phyloP scores from a whole-genome alignment of 495 filamentous ascomycete genomes.

The Arthonia radiata region DNA sequence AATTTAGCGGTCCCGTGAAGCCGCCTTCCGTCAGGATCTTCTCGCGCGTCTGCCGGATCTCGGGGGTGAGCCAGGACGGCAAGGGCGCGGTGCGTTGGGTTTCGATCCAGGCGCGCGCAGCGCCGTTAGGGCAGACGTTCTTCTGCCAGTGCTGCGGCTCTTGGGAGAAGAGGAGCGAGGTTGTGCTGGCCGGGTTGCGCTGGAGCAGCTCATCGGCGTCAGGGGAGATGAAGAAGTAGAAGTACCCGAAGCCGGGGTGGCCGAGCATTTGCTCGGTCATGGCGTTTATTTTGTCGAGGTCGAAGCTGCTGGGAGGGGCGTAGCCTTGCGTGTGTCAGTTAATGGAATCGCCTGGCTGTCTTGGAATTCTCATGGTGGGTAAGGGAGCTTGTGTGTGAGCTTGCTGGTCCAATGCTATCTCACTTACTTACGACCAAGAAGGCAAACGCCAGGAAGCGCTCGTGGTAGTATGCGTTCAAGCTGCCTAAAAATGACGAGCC shows the following conservation, averaged over 20 bases:
- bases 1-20: slow-evolving; percentile 4
- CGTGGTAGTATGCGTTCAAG: slow-evolving; percentile 2
- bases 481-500: slow-evolving; percentile 2
- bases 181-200: slow-evolving; percentile 2
- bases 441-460: slow-evolving; percentile 2
- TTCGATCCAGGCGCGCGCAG: slow-evolving; percentile 2
- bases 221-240: slow-evolving; percentile 4
- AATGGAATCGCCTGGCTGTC: too few relatives aligned
- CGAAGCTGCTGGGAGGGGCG: slow-evolving; percentile 1
- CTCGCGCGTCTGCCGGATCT: slow-evolving; percentile 2
- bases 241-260: slow-evolving; percentile 4
- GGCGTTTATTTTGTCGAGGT: slow-evolving; percentile 3
- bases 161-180: too few relatives aligned
- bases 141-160: slow-evolving; percentile 4
- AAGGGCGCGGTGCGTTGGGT: slow-evolving; percentile 5
- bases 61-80: slow-evolving; percentile 1
- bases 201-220: slow-evolving; percentile 2
- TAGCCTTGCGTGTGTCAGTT: too few relatives aligned
- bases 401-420: too few relatives aligned
- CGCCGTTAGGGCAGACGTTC: slow-evolving; percentile 1
- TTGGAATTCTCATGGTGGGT: too few relatives aligned
- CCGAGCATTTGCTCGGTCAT: slow-evolving; percentile 2
- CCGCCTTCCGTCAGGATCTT: slow-evolving; percentile 2
- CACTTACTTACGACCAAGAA: slow-evolving; percentile 4
- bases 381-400: too few relatives aligned